phyloP scores from a whole-genome alignment of 2,329 filamentous ascomycete genomes.

The Talaromyces piceae region DNA sequence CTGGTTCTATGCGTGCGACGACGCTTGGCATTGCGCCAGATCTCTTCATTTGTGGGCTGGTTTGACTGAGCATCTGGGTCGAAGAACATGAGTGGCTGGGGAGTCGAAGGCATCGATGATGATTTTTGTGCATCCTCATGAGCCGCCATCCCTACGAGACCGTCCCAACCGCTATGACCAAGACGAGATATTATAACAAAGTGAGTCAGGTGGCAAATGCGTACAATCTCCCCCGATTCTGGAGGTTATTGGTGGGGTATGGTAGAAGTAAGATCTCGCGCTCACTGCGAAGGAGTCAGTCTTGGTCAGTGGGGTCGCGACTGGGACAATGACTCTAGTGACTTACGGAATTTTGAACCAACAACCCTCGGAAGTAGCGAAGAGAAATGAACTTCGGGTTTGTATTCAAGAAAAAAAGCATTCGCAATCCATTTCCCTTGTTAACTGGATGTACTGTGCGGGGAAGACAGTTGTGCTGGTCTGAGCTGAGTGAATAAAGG shows the following conservation, averaged over 20 bases:
- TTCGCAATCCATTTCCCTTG: neutral
- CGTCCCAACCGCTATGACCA: neutral
- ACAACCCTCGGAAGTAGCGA: neutral
- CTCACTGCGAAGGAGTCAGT: neutral
- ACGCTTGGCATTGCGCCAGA: conserved; percentile 10
- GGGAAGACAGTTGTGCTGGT: neutral
- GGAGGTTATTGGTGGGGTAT: too few species aligned
- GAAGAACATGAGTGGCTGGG: conserved; percentile 10
- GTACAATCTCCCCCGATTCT: neutral
- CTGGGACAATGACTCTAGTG: neutral
- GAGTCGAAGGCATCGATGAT: conserved; percentile 11
- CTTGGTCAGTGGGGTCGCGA: neutral
- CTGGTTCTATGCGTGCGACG: conserved; percentile 9
- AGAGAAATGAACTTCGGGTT: neutral
- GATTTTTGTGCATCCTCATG: conserved; percentile 9
- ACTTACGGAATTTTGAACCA: neutral
- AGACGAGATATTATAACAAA: neutral
- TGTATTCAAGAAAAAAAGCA: neutral
- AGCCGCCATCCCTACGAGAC: conserved; percentile 7
- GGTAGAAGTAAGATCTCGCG: too few species aligned
- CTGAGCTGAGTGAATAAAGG: conserved; percentile 2
- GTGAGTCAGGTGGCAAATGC: neutral
- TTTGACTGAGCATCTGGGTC: conserved; percentile 8
- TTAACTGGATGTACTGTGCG: neutral
- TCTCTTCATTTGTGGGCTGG: conserved; percentile 5